Evolutionary conservation across 2,329 filamentous ascomycete genomes (phyloP), one percentile per base, ranked within the genome.

Genomic region (Pestalotiopsis sp.): DNA sequence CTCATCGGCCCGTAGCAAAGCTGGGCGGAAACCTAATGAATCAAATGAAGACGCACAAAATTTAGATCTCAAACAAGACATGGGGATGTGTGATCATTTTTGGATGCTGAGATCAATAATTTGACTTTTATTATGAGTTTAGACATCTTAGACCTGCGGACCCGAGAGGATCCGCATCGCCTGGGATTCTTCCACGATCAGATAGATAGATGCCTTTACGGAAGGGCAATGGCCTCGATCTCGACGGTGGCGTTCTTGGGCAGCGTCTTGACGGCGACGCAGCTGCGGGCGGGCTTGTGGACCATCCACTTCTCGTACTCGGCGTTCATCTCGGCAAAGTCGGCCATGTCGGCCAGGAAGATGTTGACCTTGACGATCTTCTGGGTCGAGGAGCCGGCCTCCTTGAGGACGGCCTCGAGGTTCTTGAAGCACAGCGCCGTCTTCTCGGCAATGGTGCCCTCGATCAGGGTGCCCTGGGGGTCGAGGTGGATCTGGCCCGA

Each of bases 351-450:
- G 64, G 92, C 91, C 70, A 98, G 83, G 86, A 98, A 98, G 77
- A 97, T 91, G 78, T 90, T 93, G 74, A 94, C 92, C 87, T 98
- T 97, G 82, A 98, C 92, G 60, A 97, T 91, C 80, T 90, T 92
- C 71, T 88, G 81, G 68, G 98, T 86, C 65, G 87, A 88, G 24
- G 92, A 94, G 66, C 93, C 94, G 26, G 94, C 94, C 74, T 91
- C 93, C 69, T 89, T 87, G 64, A 98, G 89, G 67, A 98, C 93
- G 57, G 92, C 92, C 79, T 91, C 87, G 76, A 98, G 88, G 82
- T 97, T 97, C 81, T 92, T 84, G 79, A 93, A 85, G 81, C 86
- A 89, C 72, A 85, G 83, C 65, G 81, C 81, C 35, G 88, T 90
- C 82, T 89, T 88, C 73, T 94, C 83, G 76, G 84, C 83, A 72